phyloP scores from a whole-genome alignment of 2,329 filamentous ascomycete species.

The Apiospora kogelbergensis region DNA sequence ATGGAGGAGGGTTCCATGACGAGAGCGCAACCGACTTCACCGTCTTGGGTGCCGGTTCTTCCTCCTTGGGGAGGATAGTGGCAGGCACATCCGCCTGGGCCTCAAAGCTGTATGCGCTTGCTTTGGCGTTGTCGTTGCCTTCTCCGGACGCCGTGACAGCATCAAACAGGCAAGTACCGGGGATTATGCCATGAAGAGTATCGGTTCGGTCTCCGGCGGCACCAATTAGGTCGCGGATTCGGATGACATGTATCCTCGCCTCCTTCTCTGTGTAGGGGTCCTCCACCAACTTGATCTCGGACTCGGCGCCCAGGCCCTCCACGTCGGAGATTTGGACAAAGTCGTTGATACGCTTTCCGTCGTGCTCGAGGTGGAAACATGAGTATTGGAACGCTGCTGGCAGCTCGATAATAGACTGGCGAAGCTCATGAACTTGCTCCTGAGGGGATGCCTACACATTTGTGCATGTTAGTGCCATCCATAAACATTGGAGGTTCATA shows the following conservation, averaged over 20 bases:
- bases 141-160: constrained; percentile 56
- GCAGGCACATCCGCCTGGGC: constrained; percentile 62
- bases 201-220: constrained; percentile 88
- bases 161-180: constrained; percentile 86
- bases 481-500: neutral
- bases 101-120: constrained; percentile 70
- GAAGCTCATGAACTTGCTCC: constrained; percentile 96
- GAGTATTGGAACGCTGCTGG: constrained; percentile 95
- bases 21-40: constrained; percentile 87
- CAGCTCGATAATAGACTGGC: constrained; percentile 92
- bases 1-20: constrained; percentile 94
- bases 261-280: constrained; percentile 99
- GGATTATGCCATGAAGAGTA: constrained; percentile 78
- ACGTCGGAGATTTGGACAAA: constrained; percentile 92
- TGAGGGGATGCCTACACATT: constrained; percentile 75
- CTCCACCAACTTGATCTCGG: constrained; percentile 80
- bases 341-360: constrained; percentile 88
- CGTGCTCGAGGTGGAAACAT: constrained; percentile 95
- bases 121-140: constrained; percentile 37
- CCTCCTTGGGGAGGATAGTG: constrained; percentile 67
- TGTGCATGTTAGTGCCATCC: neutral
- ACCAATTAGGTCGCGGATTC: constrained; percentile 89
- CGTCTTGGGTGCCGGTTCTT: constrained; percentile 77
- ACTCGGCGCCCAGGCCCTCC: constrained; percentile 71
- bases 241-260: constrained; percentile 88